phyloP scores from a whole-genome alignment of 192 early-diverging fungal species.

The Podila epicladia region DNA sequence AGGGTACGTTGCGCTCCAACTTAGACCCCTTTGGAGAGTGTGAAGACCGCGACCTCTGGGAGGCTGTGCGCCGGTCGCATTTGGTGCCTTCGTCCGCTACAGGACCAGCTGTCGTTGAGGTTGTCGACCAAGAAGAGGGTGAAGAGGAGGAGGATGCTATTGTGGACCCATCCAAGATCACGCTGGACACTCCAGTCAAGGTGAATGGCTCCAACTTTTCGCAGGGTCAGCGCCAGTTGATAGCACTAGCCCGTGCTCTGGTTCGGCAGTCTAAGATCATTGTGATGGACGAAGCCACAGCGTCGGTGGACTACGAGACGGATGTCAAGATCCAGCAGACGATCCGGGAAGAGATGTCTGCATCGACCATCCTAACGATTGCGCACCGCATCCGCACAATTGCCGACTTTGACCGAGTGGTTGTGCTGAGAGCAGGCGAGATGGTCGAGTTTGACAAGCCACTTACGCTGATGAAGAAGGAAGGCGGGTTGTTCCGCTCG shows the following conservation, averaged over 20 bases:
- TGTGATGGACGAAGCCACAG: constrained; percentile 92
- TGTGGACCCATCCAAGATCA: constrained; percentile 42
- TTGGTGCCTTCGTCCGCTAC: constrained; percentile 51
- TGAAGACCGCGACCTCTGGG: constrained; percentile 69
- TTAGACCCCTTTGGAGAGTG: constrained; percentile 87
- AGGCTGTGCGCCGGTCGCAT: constrained; percentile 61
- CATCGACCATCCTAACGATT: constrained; percentile 83
- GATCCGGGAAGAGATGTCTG: constrained; percentile 75
- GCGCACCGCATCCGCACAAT: constrained; percentile 75
- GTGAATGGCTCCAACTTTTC: constrained; percentile 83
- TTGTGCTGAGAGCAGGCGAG: constrained; percentile 76
- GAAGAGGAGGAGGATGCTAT: constrained; percentile 4
- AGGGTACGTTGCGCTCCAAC: constrained; percentile 78
- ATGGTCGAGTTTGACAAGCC: constrained; percentile 88
- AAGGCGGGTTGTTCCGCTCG: constrained; percentile 70
- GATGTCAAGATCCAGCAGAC: constrained; percentile 87
- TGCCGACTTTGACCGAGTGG: constrained; percentile 73
- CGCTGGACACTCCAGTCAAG: constrained; percentile 74
- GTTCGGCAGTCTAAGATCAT: constrained; percentile 71
- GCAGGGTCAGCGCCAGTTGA: constrained; percentile 78
- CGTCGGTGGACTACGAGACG: constrained; percentile 86
- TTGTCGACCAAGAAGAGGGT: not conserved
- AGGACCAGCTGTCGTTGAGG: not conserved
- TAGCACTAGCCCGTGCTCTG: constrained; percentile 76
- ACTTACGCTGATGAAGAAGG: constrained; percentile 67